Evolutionary conservation across 2,329 filamentous ascomycete species (phyloP), one percentile per base, ranked within the genome.

Genomic region (Diaporthe batatas): DNA sequence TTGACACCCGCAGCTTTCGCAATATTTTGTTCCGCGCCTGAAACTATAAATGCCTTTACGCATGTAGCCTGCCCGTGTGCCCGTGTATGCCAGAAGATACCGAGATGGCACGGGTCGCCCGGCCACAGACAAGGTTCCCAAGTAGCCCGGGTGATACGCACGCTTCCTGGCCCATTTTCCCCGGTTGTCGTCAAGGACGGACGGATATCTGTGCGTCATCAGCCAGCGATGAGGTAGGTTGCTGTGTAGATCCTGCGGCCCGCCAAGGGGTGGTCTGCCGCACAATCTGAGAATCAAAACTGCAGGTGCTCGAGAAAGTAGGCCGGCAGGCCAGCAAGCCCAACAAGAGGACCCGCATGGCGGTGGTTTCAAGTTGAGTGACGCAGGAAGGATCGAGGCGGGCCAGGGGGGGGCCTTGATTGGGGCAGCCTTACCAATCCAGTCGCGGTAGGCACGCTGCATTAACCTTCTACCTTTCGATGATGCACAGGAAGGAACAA

Each of bases 291-390:
- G 32, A 53, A 53, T 39, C 32, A 39, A 47, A 10, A 53, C 32
- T 67, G 62, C 62, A 53, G 29, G 25, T 39, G 32, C 62, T 53
- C 47, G 12, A 53, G 62, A 18, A 23, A 18, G 32, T 47, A 32
- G 47, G 47, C 4, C 44, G 32, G 18, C 36, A 53, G 47, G 47
- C 4, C 44, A 47, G 18, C 36, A 53, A 25, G 51, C 29, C 47
- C 44, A 67, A 25, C 32, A 53, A n/a, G n/a, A 39, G 62, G 62
- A 67, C 62, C 62, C 55, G 42, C 54, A 57, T 29, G 54, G 42
- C 36, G 18, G 32, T 29, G 47, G 71, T 72, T 72, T 72, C 65
- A 62, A 18, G 36, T 72, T 64, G 54, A 55, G 54, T 70, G 55
- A 11, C 14, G 32, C 25, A 34, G 25, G 55, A 29, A 62, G n/a